These are phyloP conservation scores for Coemansia sp. DNA, from an alignment of 192 early-diverging fungal genomes.

Conservation along the genomic window DNA sequence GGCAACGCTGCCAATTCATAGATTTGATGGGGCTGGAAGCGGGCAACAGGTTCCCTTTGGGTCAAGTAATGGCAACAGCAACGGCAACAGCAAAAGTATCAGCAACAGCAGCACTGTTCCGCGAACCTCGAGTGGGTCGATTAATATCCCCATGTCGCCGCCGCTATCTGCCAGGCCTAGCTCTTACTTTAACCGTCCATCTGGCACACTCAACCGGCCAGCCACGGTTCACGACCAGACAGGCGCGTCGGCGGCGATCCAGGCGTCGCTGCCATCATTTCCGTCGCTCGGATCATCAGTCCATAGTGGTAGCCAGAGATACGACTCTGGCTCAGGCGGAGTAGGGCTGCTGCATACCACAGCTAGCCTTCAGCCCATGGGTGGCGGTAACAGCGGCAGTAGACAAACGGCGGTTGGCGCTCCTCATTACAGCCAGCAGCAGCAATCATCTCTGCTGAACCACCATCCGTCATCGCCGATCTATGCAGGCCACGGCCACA, in stretches of 20 bases:
- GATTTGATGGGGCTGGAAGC: not conserved
- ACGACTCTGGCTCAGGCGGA: constrained; percentile 2
- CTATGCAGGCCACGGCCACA: not conserved
- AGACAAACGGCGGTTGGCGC: constrained; percentile 5
- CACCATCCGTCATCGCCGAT: not conserved
- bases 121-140: constrained; percentile 24
- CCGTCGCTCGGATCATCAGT: constrained; percentile 16
- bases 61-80: not conserved
- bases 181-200: constrained; percentile 26
- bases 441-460: not conserved
- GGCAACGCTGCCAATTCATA: constrained; percentile 22
- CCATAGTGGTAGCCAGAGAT: constrained; percentile 12
- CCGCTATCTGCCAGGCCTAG: constrained; percentile 27
- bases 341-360: constrained; percentile 19
- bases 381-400: not conserved
- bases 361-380: constrained; percentile 16
- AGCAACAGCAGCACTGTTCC: constrained; percentile 8
- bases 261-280: constrained; percentile 21
- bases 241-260: constrained; percentile 6
- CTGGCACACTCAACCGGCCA: constrained; percentile 8
- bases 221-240: not conserved
- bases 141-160: constrained; percentile 53
- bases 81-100: not conserved
- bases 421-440: constrained; percentile 3
- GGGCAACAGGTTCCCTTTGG: not conserved